Base-by-base conservation (phyloP, 2,329 filamentous ascomycete genomes). In the Cytospora chrysosperma region DNA sequence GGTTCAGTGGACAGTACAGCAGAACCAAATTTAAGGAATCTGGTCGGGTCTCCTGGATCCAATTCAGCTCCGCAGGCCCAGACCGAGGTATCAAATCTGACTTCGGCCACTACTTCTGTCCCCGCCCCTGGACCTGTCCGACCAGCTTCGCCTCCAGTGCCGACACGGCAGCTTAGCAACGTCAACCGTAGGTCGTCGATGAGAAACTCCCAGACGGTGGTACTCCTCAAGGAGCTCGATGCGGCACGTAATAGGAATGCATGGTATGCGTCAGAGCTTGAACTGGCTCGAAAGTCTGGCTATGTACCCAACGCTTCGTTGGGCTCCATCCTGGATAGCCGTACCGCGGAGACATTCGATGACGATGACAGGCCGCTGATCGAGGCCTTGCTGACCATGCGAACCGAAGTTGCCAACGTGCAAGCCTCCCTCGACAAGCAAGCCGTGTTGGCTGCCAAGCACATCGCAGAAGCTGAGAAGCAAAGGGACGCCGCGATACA, bases 261-360 rank as follows among this genome's bases (percentile, higher is more conserved):
- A 0, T 99, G 95, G 95, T 97, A 96, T 75, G 92, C 93, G 9
- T 97, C 94, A 0, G 95, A 99, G 76, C 81, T 99, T 53, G 92
- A 96, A 63, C 81, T 99, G 67, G 96, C 95, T 8, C 88, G 91
- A 56, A 97, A 97, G 76, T 87, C 92, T 49, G 95, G 95, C 6
- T 99, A 98, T 72, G 83, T 87, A 8, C 85, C 91, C 19, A 92
- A 86, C 67, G 80, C 87, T 3, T 87, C 88, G 1, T 84, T 87
- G 28, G 91, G 86, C 71, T 88, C 92, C 17, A 82, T 87, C 0
- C 80, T 97, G 27, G 94, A 98, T 67, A 88, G 90, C 68, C 87
- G 90, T 65, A 83, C 85, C 0, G 83, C 88, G 3, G 92, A 96
- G 69, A 88, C 88, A 0, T 93, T 99, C 72, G 89, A 90, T 59